A percentile compares a stretch with the other conserved stretches of the same genome.
These are phyloP conservation scores for Geotrichum restrictum DNA, from an alignment of 1,139 yeast species.

Conservation along the genomic window DNA sequence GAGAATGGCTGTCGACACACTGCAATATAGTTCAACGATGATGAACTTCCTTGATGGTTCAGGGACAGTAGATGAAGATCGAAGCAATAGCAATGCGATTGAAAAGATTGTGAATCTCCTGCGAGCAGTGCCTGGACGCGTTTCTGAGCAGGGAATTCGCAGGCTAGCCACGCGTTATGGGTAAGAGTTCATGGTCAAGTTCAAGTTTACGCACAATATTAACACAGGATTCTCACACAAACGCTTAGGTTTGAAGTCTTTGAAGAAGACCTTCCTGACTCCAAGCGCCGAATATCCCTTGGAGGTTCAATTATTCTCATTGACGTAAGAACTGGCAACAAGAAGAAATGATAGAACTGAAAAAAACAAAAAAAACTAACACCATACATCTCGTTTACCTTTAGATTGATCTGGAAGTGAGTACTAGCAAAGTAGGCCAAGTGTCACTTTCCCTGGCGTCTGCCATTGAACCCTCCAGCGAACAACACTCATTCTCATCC, in stretches of 20 bases:
- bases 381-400: background rate
- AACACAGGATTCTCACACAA: background rate
- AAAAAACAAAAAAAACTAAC: too few species aligned
- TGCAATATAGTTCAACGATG: conserved; percentile 14
- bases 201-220: background rate
- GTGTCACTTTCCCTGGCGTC: conserved; percentile 35
- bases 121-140: conserved; percentile 35
- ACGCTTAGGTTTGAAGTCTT: conserved; percentile 35
- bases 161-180: conserved; percentile 32
- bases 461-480: conserved; percentile 27
- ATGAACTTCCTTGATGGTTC: conserved; percentile 11
- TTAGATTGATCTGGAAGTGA: conserved; percentile 27
- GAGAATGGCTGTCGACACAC: conserved; percentile 3
- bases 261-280: conserved; percentile 31
- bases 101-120: conserved; percentile 32
- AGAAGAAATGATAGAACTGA: background rate
- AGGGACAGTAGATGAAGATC: conserved; percentile 6
- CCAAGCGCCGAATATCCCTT: conserved; percentile 35
- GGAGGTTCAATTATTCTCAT: conserved; percentile 39
- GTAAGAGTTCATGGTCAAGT: too few species aligned
- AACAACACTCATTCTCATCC: conserved; percentile 31
- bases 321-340: conserved; percentile 35
- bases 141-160: conserved; percentile 35
- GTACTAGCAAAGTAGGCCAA: conserved; percentile 23
- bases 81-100: conserved; percentile 20